phyloP scores from a whole-genome alignment of 2,329 filamentous ascomycete genomes.

The Emericellopsis cladophorae region DNA sequence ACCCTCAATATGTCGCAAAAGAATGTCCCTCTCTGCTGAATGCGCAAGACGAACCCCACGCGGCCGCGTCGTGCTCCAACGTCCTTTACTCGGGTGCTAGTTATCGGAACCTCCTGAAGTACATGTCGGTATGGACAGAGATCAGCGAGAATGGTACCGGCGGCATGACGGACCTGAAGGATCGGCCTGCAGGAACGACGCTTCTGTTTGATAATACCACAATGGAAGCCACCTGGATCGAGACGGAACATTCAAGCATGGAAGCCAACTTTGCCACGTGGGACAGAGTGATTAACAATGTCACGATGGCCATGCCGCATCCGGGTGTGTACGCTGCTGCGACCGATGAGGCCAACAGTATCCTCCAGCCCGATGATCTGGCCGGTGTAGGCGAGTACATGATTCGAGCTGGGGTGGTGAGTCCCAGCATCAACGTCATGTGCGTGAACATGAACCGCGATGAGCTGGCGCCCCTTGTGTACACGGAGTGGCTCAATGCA shows the following conservation, averaged over 20 bases:
- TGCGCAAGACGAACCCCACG: slow-evolving; percentile 21
- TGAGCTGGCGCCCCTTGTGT: slow-evolving; percentile 49
- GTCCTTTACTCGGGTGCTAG: slow-evolving; percentile 58
- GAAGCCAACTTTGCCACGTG: slow-evolving; percentile 26
- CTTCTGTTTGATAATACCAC: slow-evolving; percentile 63
- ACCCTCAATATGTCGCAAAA: slow-evolving; percentile 38
- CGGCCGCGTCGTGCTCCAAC: slow-evolving; percentile 48
- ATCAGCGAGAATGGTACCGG: slow-evolving; percentile 30
- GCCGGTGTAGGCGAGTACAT: slow-evolving; percentile 56
- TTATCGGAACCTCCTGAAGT: slow-evolving; percentile 58
- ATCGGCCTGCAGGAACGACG: slow-evolving; percentile 47
- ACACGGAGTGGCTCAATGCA: slow-evolving; percentile 42
- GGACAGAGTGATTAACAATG: slow-evolving; percentile 56
- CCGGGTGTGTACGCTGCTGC: slow-evolving; percentile 54
- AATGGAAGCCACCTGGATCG: slow-evolving; percentile 56
- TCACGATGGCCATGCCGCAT: slow-evolving; percentile 68
- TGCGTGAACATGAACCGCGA: slow-evolving; percentile 51
- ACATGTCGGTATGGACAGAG: slow-evolving; percentile 40
- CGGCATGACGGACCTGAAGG: slow-evolving; percentile 21
- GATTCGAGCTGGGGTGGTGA: slow-evolving; percentile 55
- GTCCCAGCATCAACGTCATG: slow-evolving; percentile 58
- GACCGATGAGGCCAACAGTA: slow-evolving; percentile 44
- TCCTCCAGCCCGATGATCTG: slow-evolving; percentile 56
- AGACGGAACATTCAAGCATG: slow-evolving; percentile 38
- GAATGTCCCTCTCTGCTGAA: slow-evolving; percentile 51